These are phyloP conservation scores for Pseudopyrenochaeta lycopersici DNA, from an alignment of 2,329 filamentous ascomycete species.

Conservation along the genomic window DNA sequence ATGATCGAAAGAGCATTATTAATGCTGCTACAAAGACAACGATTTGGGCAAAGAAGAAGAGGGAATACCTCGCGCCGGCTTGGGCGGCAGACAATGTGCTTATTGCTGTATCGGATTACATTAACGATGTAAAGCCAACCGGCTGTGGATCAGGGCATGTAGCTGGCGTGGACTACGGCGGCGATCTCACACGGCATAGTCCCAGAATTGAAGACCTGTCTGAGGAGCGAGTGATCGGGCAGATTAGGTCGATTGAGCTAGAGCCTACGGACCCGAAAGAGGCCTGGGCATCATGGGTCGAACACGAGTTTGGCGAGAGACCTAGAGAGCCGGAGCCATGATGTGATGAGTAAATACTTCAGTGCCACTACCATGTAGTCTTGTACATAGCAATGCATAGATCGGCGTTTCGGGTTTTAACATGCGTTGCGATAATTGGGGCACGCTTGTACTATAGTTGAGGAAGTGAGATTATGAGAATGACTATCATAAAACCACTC, in stretches of 20 bases:
- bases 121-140: conserved; percentile 19
- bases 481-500: too few relatives aligned
- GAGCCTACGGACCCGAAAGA: conserved; percentile 16
- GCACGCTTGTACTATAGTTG: too few relatives aligned
- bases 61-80: conserved; percentile 28
- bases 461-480: too few relatives aligned
- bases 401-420: conserved; percentile 10
- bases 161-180: conserved; percentile 10
- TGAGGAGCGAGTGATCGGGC: background rate
- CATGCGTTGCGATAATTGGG: too few relatives aligned
- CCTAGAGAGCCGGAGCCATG: conserved; percentile 29
- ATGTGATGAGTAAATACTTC: background rate
- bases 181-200: conserved; percentile 7
- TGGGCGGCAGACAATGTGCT: conserved; percentile 45
- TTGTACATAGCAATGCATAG: conserved; percentile 11
- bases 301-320: conserved; percentile 37
- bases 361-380: background rate
- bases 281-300: conserved; percentile 38
- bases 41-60: conserved; percentile 21
- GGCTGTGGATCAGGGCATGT: background rate
- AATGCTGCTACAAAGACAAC: conserved; percentile 24
- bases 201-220: background rate
- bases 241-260: background rate
- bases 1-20: conserved; percentile 37
- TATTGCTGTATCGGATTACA: conserved; percentile 39